phyloP scores from a whole-genome alignment of 2,329 filamentous ascomycete genomes.

The Trichoderma lentiforme region DNA sequence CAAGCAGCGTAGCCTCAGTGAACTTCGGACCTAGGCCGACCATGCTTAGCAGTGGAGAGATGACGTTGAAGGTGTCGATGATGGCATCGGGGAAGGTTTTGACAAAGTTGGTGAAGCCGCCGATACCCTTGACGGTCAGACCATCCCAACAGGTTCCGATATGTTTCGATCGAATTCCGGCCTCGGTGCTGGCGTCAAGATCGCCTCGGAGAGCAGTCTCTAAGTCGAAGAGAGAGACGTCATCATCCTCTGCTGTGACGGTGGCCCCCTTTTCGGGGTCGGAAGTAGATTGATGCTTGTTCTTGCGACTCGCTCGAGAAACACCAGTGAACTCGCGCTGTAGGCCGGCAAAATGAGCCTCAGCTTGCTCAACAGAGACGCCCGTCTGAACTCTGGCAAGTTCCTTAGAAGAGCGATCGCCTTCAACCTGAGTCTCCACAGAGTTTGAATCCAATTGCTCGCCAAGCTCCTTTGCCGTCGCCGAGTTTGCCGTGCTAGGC shows the following conservation, averaged over 20 bases:
- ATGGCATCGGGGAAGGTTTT: constrained; percentile 76
- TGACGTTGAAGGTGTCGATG: constrained; percentile 71
- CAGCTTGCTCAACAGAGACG: constrained; percentile 64
- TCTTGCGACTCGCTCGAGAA: constrained; percentile 48
- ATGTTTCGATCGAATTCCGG: constrained; percentile 77
- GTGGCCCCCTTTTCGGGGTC: constrained; percentile 59
- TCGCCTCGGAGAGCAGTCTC: constrained; percentile 70
- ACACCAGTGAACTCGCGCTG: constrained; percentile 57
- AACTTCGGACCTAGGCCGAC: constrained; percentile 66
- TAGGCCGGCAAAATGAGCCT: constrained; percentile 68
- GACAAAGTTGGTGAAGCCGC: constrained; percentile 69
- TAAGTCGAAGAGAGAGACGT: constrained; percentile 63
- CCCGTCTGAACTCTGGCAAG: constrained; percentile 31
- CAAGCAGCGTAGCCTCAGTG: constrained; percentile 68
- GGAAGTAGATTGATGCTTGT: constrained; percentile 23
- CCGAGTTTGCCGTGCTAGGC: background rate
- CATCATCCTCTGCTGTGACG: constrained; percentile 39
- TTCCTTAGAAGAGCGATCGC: constrained; percentile 23
- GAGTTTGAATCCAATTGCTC: constrained; percentile 29
- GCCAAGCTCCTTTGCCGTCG: background rate
- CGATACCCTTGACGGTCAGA: constrained; percentile 71
- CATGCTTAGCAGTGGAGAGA: constrained; percentile 60
- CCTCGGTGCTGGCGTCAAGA: constrained; percentile 66
- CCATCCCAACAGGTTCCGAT: constrained; percentile 78
- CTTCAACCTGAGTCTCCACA: constrained; percentile 22